Evolutionary conservation across 345 rosid species (phyloP).

Genomic region (Pistacia atlantica): DNA sequence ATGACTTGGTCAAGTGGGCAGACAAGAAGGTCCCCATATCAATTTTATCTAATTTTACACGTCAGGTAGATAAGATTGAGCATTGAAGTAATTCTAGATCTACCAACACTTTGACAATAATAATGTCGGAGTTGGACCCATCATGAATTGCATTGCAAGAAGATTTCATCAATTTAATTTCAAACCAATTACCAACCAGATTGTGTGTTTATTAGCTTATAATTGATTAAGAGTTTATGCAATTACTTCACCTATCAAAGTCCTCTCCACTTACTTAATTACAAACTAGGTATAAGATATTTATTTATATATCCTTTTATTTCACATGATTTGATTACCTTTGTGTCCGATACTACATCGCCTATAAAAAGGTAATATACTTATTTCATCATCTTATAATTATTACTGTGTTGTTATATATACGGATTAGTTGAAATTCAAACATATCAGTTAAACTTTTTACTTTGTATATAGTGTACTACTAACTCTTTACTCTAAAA

Average conservation of each 20-base stretch:
- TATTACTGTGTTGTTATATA: too few species aligned
- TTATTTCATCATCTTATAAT: too few species aligned
- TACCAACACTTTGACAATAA: slow-evolving; percentile 3
- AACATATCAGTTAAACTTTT: too few species aligned
- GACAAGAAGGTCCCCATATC: slow-evolving; percentile 18
- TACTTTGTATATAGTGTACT: too few species aligned
- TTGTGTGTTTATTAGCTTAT: too few species aligned
- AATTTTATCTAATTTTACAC: slow-evolving; percentile 18
- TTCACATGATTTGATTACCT: too few species aligned
- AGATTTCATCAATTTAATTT: background rate
- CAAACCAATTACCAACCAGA: background rate
- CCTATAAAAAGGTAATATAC: too few species aligned
- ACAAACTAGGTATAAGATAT: too few species aligned
- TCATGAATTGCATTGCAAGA: background rate
- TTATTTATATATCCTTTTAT: too few species aligned
- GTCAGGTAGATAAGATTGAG: slow-evolving; percentile 27
- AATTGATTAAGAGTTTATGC: background rate
- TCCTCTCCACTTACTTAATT: background rate
- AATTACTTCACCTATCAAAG: background rate
- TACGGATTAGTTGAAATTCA: too few species aligned
- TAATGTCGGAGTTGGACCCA: slow-evolving; percentile 5
- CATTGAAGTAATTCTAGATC: background rate
- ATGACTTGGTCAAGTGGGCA: slow-evolving; percentile 23
- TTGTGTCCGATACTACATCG: too few species aligned
- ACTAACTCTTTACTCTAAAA: too few species aligned